Evolutionary conservation across 768 basidiomycete genomes (phyloP).

Genomic region (Rossbeevera mucosa): DNA sequence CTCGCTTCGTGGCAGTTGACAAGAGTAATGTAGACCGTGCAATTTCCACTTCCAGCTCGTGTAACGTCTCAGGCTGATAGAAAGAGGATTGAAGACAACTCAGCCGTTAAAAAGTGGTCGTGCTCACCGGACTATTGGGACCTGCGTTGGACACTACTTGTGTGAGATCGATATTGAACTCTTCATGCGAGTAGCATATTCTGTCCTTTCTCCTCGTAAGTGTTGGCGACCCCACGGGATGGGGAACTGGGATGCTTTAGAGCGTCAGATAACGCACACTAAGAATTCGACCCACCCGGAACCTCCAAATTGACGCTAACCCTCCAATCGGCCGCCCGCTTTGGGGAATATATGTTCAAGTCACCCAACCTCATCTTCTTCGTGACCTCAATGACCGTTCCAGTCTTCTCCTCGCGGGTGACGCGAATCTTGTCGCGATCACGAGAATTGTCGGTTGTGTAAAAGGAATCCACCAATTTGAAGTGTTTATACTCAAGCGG

Average conservation of each 20-base stretch:
- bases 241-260: conserved; percentile 45
- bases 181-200: conserved; percentile 89
- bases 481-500: conserved; percentile 75
- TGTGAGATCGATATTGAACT: conserved; percentile 90
- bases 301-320: conserved; percentile 91
- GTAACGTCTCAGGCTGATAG: conserved; percentile 53
- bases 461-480: conserved; percentile 77
- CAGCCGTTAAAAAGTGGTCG: not conserved
- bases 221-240: conserved; percentile 59
- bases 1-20: conserved; percentile 63
- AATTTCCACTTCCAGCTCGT: conserved; percentile 91
- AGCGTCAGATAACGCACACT: not conserved
- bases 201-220: conserved; percentile 80
- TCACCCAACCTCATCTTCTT: conserved; percentile 82
- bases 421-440: conserved; percentile 69
- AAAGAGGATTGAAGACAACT: conserved; percentile 1
- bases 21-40: conserved; percentile 68
- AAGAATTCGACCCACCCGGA: conserved; percentile 52
- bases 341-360: conserved; percentile 83
- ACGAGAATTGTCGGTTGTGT: conserved; percentile 38
- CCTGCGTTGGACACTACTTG: conserved; percentile 67
- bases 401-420: conserved; percentile 74
- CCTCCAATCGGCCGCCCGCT: conserved; percentile 83
- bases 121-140: conserved; percentile 47
- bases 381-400: conserved; percentile 58